A percentile compares a stretch with the other conserved stretches of the same genome.
These are phyloP conservation scores for Ganoderma sinense DNA, from an alignment of 1,284 basidiomycete genomes.

Conservation along the genomic window DNA sequence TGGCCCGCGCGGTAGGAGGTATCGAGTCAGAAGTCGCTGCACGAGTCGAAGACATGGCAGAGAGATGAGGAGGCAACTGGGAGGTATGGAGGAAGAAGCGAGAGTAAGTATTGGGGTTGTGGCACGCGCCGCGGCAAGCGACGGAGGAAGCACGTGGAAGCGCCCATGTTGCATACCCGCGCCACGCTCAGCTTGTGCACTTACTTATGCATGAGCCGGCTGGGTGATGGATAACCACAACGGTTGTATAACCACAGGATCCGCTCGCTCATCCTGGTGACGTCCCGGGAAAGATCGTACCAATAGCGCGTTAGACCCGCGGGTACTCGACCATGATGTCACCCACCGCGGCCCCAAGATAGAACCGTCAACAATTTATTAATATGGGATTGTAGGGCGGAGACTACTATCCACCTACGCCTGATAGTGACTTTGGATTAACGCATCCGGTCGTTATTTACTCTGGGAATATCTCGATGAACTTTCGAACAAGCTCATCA, in stretches of 20 bases:
- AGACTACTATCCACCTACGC: too few species aligned
- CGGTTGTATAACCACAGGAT: not conserved
- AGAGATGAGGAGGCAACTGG: not conserved
- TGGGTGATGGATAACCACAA: not conserved
- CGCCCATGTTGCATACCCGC: not conserved
- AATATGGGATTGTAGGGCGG: too few species aligned
- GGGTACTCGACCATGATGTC: too few species aligned
- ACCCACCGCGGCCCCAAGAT: too few species aligned
- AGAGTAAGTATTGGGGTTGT: not conserved
- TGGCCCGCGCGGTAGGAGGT: slow-evolving; percentile 91
- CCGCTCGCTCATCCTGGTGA: not conserved
- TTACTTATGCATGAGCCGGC: too few species aligned
- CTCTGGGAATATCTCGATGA: not conserved
- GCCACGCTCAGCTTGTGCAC: too few species aligned
- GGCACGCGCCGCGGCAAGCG: not conserved
- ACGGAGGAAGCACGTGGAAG: not conserved
- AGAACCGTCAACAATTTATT: too few species aligned
- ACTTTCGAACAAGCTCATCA: not conserved
- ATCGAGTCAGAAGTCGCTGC: slow-evolving; percentile 65
- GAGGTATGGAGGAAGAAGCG: not conserved
- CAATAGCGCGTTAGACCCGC: not conserved
- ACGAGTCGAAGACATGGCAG: slow-evolving; percentile 59
- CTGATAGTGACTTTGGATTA: too few species aligned
- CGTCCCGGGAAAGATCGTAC: not conserved
- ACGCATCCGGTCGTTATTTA: too few species aligned